These are phyloP conservation scores for Tolypocladium amazonense DNA, from an alignment of 2,329 filamentous ascomycete species.

Conservation along the genomic window DNA sequence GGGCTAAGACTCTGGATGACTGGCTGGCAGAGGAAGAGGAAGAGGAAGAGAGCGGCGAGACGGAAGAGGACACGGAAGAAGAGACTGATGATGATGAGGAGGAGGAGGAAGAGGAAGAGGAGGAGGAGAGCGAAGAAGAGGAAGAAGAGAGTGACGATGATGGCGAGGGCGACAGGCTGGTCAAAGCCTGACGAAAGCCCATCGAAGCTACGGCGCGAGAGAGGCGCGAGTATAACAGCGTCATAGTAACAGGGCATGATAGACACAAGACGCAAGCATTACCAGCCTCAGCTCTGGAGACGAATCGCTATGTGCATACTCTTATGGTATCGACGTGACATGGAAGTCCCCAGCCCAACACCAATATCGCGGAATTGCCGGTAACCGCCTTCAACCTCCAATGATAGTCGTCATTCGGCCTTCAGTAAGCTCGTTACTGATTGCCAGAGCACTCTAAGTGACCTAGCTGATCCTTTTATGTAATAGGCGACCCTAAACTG, in stretches of 20 bases:
- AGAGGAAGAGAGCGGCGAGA: conserved; percentile 36
- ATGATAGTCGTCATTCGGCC: too few relatives aligned
- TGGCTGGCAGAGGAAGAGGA: conserved; percentile 70
- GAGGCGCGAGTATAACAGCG: not conserved
- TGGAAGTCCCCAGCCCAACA: not conserved
- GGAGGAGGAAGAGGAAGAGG: conserved; percentile 38
- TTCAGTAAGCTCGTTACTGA: too few relatives aligned
- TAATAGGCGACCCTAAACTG: too few relatives aligned
- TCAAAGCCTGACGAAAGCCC: conserved; percentile 20
- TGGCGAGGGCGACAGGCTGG: conserved; percentile 32
- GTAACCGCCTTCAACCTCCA: too few relatives aligned
- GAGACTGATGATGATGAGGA: conserved; percentile 37
- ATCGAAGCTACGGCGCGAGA: not conserved
- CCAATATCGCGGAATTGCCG: too few relatives aligned
- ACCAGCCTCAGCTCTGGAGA: not conserved
- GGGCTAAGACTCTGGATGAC: conserved; percentile 77
- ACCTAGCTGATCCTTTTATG: too few relatives aligned
- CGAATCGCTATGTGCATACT: not conserved
- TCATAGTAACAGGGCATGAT: conserved; percentile 6
- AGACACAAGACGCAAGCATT: not conserved
- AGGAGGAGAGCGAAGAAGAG: conserved; percentile 38
- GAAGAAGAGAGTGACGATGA: conserved; percentile 35
- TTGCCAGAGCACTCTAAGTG: too few relatives aligned
- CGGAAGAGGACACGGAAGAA: conserved; percentile 39
- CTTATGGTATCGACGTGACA: not conserved